A percentile compares a stretch with the other conserved stretches of the same genome.
Evolutionary conservation across 768 basidiomycete species (phyloP).

Genomic region (Boletus rufocinnamomeus): DNA sequence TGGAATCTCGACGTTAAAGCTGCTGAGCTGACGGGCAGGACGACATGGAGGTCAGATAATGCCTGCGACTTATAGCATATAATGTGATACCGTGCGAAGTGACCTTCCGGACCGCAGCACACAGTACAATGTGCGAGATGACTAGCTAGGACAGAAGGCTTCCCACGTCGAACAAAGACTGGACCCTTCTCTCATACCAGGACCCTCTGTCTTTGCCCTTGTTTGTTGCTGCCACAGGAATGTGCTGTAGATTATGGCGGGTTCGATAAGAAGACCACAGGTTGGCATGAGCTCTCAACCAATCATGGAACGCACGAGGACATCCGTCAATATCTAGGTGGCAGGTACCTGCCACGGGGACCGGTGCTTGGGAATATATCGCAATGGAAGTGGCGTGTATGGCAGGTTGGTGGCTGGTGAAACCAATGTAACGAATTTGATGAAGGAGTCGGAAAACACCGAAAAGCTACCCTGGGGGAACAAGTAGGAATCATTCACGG

Average conservation of each 20-base stretch:
- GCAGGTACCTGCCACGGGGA: neutral
- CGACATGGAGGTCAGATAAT: neutral
- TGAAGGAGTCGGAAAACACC: neutral
- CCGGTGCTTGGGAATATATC: neutral
- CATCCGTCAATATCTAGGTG: neutral
- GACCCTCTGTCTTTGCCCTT: neutral
- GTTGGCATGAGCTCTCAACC: neutral
- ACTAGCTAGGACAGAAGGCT: neutral
- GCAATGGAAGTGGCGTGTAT: neutral
- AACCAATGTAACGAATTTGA: no score
- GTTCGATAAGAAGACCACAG: neutral
- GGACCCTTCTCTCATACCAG: neutral
- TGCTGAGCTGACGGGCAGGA: neutral
- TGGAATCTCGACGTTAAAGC: neutral
- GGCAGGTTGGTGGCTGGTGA: neutral
- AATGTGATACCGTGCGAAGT: no score
- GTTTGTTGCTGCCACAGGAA: neutral
- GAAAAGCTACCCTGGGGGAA: neutral
- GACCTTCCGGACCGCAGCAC: neutral
- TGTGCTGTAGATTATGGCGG: neutral
- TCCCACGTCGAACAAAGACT: neutral
- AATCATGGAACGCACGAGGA: neutral
- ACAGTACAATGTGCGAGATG: neutral
- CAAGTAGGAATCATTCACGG: neutral
- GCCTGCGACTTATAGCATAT: neutral